phyloP scores from a whole-genome alignment of 164 flowering plant species.

The Aristolochia contorta region DNA sequence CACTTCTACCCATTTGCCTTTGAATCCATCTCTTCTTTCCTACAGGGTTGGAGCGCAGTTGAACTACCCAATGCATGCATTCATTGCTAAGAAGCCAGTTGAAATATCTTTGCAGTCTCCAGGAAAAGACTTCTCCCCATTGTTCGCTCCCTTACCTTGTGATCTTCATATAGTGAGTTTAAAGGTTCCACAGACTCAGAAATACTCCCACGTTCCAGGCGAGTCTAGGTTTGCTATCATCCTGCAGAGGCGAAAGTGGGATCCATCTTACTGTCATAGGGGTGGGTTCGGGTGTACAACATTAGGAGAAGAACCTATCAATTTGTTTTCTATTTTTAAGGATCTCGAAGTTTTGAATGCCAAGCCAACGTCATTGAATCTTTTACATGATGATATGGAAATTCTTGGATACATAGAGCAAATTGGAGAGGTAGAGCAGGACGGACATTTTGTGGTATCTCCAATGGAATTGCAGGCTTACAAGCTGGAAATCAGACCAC shows the following conservation, averaged over 20 bases:
- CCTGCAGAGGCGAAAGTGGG: conserved; percentile 72
- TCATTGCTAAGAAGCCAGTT: conserved; percentile 61
- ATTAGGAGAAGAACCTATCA: conserved; percentile 53
- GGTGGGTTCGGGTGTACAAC: conserved; percentile 49
- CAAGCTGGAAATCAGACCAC: conserved; percentile 66
- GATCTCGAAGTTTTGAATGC: conserved; percentile 53
- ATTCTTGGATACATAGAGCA: conserved; percentile 68
- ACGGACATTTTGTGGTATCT: conserved; percentile 57
- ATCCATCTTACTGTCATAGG: conserved; percentile 59
- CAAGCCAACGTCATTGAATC: conserved; percentile 78
- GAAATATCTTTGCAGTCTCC: conserved; percentile 48
- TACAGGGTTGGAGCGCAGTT: conserved; percentile 63
- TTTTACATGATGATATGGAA: conserved; percentile 73
- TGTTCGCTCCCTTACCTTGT: conserved; percentile 70
- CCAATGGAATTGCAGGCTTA: conserved; percentile 98
- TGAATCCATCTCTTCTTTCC: conserved; percentile 78
- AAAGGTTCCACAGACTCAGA: conserved; percentile 74
- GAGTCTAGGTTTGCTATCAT: conserved; percentile 55
- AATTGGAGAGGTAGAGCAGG: conserved; percentile 47
- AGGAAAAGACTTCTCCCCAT: conserved; percentile 64
- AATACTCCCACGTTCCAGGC: conserved; percentile 37
- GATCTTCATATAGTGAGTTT: conserved; percentile 85
- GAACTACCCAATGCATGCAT: conserved; percentile 75
- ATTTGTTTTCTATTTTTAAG: conserved; percentile 63
- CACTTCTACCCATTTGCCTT: conserved; percentile 32